phyloP scores from a whole-genome alignment of 495 filamentous ascomycete genomes.

The Penicillium subrubescens region DNA sequence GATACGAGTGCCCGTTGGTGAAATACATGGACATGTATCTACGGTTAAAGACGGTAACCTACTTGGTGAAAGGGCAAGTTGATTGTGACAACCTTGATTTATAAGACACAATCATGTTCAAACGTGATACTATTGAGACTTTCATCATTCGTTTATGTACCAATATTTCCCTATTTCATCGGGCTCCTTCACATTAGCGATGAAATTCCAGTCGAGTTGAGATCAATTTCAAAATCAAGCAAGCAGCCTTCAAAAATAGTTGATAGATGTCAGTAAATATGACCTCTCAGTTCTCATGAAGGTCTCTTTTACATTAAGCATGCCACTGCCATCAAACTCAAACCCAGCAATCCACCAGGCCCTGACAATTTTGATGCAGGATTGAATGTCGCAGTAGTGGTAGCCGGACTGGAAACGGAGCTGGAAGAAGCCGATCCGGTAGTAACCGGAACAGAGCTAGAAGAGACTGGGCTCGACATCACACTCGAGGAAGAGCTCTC shows the following conservation, averaged over 20 bases:
- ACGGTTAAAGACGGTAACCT: too few relatives aligned
- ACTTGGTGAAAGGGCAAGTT: too few relatives aligned
- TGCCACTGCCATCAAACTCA: slow-evolving; percentile 6
- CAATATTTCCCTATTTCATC: neutral
- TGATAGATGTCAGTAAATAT: neutral
- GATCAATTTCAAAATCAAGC: neutral
- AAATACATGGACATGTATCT: neutral
- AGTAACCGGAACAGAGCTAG: slow-evolving; percentile 2
- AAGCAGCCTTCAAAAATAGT: neutral
- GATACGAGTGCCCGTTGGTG: neutral
- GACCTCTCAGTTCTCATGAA: neutral
- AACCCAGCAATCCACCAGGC: neutral
- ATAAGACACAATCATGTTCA: neutral
- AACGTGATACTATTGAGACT: neutral
- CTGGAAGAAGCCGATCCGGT: slow-evolving; percentile 1
- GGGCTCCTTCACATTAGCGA: neutral
- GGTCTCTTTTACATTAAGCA: slow-evolving; percentile 7
- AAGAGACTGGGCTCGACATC: slow-evolving; percentile 3
- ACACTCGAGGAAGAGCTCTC: slow-evolving; percentile 1
- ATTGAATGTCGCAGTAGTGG: slow-evolving; percentile 8
- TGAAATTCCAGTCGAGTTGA: neutral
- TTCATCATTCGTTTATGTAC: too few relatives aligned
- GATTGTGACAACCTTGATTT: neutral
- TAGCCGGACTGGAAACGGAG: slow-evolving; percentile 7
- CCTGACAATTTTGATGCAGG: slow-evolving; percentile 1